Conservation (phyloP, 106 monocot species). For the Iris macrosiphon region DNA sequence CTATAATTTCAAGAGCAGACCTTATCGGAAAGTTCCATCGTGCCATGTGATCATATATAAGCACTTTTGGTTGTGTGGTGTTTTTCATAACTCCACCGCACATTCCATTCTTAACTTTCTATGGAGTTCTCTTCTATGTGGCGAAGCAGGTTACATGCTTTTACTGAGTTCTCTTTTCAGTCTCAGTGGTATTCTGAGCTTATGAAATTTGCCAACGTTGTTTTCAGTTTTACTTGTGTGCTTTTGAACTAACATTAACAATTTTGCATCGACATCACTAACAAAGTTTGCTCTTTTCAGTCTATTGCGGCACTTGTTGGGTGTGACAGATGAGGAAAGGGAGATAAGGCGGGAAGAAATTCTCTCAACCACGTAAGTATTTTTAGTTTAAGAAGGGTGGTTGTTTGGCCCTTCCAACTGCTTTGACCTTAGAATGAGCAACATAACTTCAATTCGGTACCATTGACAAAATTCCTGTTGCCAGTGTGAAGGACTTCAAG, state of each 20-base stretch:
- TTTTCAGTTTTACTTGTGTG: no score
- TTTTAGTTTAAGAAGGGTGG: not conserved
- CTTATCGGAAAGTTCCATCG: no score
- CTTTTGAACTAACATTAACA: no score
- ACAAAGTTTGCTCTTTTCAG: no score
- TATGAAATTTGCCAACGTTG: not conserved
- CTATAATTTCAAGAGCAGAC: no score
- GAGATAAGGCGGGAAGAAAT: conserved; percentile 89
- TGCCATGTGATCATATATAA: no score
- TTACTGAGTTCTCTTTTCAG: not conserved
- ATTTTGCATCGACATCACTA: no score
- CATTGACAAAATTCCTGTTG: not conserved
- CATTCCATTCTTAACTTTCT: no score
- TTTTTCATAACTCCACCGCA: no score
- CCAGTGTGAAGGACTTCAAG: conserved; percentile 87
- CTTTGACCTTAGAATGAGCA: not conserved
- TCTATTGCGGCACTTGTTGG: conserved; percentile 70
- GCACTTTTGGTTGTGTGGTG: no score
- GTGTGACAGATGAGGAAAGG: conserved; percentile 82
- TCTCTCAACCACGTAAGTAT: conserved; percentile 70
- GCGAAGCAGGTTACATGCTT: not conserved
- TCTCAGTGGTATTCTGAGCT: not conserved
- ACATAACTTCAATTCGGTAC: no score
- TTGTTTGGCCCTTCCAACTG: not conserved
- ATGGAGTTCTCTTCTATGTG: no score